Conservation (phyloP, 2,329 filamentous ascomycete genomes). For the Trichoderma sp. region DNA sequence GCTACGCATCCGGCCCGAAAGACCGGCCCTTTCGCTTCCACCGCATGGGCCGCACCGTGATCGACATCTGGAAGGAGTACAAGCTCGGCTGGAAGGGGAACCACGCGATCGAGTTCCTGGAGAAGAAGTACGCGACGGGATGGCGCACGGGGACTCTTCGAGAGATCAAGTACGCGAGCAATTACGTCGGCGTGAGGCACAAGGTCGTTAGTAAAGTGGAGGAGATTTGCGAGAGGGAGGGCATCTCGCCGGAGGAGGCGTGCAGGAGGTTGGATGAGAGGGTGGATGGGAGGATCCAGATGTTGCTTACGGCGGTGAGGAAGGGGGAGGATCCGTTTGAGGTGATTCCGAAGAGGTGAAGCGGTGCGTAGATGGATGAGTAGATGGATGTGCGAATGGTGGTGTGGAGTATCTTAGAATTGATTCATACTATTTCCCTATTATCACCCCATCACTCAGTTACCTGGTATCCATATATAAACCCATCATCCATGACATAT, state of each 20-base stretch:
- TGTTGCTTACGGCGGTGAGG: constrained; percentile 24
- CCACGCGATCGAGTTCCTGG: constrained; percentile 24
- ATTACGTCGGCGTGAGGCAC: constrained; percentile 27
- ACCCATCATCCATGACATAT: not conserved
- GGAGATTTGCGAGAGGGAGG: constrained; percentile 20
- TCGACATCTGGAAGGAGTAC: constrained; percentile 26
- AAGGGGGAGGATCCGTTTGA: constrained; percentile 25
- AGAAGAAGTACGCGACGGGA: constrained; percentile 22
- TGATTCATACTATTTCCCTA: not conserved
- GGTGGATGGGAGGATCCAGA: constrained; percentile 27
- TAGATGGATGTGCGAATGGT: not conserved
- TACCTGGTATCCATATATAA: not conserved
- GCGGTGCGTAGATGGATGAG: no score
- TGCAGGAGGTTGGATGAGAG: constrained; percentile 23
- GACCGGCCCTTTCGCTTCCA: constrained; percentile 24
- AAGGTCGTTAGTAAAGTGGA: constrained; percentile 25
- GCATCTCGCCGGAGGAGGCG: constrained; percentile 1
- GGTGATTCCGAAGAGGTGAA: constrained; percentile 21
- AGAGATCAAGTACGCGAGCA: constrained; percentile 29
- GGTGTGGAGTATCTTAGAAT: not conserved
- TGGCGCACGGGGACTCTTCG: constrained; percentile 24
- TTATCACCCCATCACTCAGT: not conserved
- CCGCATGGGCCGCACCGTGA: constrained; percentile 27
- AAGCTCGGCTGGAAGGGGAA: constrained; percentile 26
- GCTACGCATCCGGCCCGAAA: constrained; percentile 22